Percentiles rank a stretch among this genome's conserved stretches.
Evolutionary conservation across 2,329 filamentous ascomycete genomes (phyloP).

Genomic region (Hypoxylon sp.): DNA sequence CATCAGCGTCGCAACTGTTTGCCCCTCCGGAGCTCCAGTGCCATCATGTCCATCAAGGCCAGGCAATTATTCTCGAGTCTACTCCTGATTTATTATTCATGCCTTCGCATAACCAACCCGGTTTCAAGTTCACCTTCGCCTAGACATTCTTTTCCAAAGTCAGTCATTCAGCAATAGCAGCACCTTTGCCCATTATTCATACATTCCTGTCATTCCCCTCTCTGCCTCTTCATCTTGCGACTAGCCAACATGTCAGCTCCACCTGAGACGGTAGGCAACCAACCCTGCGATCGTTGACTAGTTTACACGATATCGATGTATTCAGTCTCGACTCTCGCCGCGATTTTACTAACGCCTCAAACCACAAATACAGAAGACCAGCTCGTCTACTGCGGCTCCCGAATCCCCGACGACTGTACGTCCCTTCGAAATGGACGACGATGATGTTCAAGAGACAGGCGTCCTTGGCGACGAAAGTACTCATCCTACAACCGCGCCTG

Average conservation of each 20-base stretch:
- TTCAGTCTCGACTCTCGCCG: constrained; percentile 1
- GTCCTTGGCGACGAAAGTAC: constrained; percentile 54
- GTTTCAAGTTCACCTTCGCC: too few species aligned
- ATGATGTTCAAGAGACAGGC: constrained; percentile 70
- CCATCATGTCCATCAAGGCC: too few species aligned
- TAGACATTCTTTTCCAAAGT: too few species aligned
- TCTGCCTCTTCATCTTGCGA: not conserved
- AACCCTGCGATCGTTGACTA: too few species aligned
- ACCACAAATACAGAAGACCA: constrained; percentile 49
- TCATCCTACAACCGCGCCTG: constrained; percentile 39
- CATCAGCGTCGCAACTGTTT: constrained; percentile 32
- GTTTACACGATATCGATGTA: constrained; percentile 14
- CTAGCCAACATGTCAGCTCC: constrained; percentile 44
- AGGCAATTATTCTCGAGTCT: not conserved
- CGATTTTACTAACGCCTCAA: constrained; percentile 27
- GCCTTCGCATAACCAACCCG: constrained; percentile 7
- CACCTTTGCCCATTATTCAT: not conserved
- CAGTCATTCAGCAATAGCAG: constrained; percentile 3
- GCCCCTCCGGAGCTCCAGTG: constrained; percentile 28
- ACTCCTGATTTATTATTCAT: constrained; percentile 27
- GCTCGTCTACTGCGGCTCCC: constrained; percentile 53
- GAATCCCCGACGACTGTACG: constrained; percentile 72
- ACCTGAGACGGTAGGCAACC: constrained; percentile 43
- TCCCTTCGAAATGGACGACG: constrained; percentile 74
- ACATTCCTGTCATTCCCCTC: not conserved